A percentile compares a stretch with the other conserved stretches of the same genome.
phyloP scores from a whole-genome alignment of 768 basidiomycete species.

The Tricholoma sp. region DNA sequence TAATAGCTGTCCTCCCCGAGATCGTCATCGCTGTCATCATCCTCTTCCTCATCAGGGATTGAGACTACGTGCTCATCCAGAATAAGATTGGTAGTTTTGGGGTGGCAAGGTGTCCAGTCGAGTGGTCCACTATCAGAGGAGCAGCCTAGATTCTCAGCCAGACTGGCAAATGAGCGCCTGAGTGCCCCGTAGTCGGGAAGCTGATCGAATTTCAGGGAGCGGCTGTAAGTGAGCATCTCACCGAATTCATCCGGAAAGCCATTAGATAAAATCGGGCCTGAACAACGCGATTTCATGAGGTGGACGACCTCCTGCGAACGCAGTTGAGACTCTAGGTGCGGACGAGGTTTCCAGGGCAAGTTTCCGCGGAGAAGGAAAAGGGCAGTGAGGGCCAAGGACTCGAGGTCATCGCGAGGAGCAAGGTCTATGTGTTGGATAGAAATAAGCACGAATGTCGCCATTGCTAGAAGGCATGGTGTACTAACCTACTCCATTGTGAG shows the following conservation, averaged over 20 bases:
- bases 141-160: constrained; percentile 12
- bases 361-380: constrained; percentile 52
- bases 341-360: constrained; percentile 24
- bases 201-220: constrained; percentile 17
- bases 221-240: constrained; percentile 16
- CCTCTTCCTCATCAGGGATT: constrained; percentile 7
- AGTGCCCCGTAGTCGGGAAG: constrained; percentile 16
- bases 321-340: constrained; percentile 8
- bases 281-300: constrained; percentile 10
- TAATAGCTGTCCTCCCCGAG: constrained; percentile 12
- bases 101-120: constrained; percentile 15
- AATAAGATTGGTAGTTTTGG: constrained; percentile 9
- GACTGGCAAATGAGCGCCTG: constrained; percentile 8
- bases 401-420: constrained; percentile 46
- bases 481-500: constrained; percentile 26
- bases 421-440: constrained; percentile 17
- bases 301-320: constrained; percentile 13
- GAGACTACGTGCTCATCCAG: constrained; percentile 9
- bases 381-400: constrained; percentile 50
- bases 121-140: constrained; percentile 12
- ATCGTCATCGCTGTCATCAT: constrained; percentile 10
- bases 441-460: too few relatives aligned
- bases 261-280: constrained; percentile 10
- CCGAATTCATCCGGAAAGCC: constrained; percentile 20
- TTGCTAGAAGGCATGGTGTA: constrained; percentile 5